Percentiles rank a stretch among this genome's conserved stretches.
phyloP scores from a whole-genome alignment of 2,329 filamentous ascomycete species.

The Mycosphaerella sp. region DNA sequence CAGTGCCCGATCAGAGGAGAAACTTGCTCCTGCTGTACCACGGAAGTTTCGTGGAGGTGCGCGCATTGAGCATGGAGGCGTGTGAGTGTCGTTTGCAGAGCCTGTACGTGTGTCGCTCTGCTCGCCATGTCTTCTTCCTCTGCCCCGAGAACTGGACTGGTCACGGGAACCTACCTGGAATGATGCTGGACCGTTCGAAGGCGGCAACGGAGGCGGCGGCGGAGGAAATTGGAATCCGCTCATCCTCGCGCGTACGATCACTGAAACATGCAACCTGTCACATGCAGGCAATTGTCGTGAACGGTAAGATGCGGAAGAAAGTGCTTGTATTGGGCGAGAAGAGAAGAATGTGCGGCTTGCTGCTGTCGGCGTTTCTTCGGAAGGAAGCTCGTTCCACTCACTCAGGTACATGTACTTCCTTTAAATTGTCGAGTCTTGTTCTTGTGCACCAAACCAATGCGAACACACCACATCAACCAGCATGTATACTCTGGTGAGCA shows the following conservation, averaged over 20 bases:
- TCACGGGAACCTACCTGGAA: constrained; percentile 18
- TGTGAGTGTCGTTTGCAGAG: neutral
- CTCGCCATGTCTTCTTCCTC: constrained; percentile 7
- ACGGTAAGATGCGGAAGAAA: too few relatives aligned
- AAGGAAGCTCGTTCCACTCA: too few relatives aligned
- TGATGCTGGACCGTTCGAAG: constrained; percentile 7
- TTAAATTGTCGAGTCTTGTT: too few relatives aligned
- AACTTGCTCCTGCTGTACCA: neutral
- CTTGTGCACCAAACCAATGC: too few relatives aligned
- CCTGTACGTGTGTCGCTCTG: neutral
- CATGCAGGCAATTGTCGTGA: neutral
- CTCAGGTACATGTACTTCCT: too few relatives aligned
- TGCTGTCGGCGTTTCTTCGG: too few relatives aligned
- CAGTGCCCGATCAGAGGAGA: neutral
- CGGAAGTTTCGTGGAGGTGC: neutral
- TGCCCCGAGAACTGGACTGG: constrained; percentile 25
- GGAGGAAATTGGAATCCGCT: constrained; percentile 43
- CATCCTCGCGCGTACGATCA: constrained; percentile 10
- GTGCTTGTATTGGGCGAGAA: too few relatives aligned
- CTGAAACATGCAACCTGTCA: neutral
- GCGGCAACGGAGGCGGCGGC: constrained; percentile 39
- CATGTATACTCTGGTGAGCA: constrained; percentile 5
- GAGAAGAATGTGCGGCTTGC: too few relatives aligned
- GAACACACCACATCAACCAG: neutral
- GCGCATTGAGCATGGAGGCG: neutral